phyloP scores from a whole-genome alignment of 2,329 filamentous ascomycete genomes.

The Fusarium chlamydosporum region DNA sequence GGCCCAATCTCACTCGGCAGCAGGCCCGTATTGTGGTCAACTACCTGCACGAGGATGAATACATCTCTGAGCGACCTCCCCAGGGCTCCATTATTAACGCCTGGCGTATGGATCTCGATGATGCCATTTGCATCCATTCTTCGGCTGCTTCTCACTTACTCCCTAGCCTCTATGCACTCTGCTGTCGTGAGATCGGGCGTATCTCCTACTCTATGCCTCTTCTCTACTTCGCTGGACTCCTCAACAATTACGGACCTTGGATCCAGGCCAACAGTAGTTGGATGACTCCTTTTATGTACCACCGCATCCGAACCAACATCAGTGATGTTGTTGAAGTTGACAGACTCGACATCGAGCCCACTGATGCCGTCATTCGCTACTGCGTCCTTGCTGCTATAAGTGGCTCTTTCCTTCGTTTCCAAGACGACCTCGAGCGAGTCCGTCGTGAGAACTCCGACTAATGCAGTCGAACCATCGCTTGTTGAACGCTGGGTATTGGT shows the following conservation, averaged over 20 bases:
- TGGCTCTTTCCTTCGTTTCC: neutral
- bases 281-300: neutral
- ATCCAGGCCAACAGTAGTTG: neutral
- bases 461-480: neutral
- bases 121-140: neutral
- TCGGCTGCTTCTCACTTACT: neutral
- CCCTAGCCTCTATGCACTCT: neutral
- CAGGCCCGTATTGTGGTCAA: neutral
- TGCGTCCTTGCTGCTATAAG: neutral
- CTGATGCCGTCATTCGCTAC: neutral
- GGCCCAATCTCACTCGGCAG: neutral
- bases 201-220: neutral
- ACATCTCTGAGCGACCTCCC: neutral
- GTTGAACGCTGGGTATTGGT: neutral
- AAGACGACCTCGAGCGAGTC: neutral
- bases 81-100: too few relatives aligned
- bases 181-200: neutral
- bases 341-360: neutral
- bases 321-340: neutral
- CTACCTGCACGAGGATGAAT: neutral
- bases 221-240: neutral
- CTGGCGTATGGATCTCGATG: neutral
- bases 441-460: neutral
- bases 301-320: too few relatives aligned
- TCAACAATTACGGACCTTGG: neutral